Conservation (phyloP, 2,329 filamentous ascomycete species). For the Epichloe glyceriae region DNA sequence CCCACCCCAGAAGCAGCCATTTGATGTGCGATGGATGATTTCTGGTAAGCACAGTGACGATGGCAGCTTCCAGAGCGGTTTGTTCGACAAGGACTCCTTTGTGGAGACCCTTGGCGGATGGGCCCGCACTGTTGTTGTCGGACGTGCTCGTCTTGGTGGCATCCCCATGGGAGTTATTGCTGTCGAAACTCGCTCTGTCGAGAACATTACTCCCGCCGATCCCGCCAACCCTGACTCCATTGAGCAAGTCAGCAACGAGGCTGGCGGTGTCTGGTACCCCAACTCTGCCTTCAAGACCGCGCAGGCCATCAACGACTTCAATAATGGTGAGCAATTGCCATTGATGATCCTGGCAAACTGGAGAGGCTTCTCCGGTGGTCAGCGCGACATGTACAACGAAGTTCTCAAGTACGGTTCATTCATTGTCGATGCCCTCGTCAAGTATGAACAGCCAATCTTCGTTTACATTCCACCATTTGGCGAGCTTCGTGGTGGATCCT, state of each 20-base stretch:
- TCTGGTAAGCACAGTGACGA: conserved; percentile 68
- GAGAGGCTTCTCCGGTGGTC: conserved; percentile 99
- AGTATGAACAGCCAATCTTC: conserved; percentile 97
- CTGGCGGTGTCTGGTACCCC: conserved; percentile 98
- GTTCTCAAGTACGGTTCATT: conserved; percentile 98
- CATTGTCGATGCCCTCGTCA: conserved; percentile 96
- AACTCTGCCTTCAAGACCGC: conserved; percentile 99
- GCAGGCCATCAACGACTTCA: conserved; percentile 97
- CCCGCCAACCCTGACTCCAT: conserved; percentile 97
- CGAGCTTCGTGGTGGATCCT: conserved; percentile 95
- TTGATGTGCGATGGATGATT: conserved; percentile 92
- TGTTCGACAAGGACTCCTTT: conserved; percentile 95
- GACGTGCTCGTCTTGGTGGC: conserved; percentile 88
- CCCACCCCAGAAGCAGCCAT: conserved; percentile 67
- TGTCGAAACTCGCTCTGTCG: conserved; percentile 88
- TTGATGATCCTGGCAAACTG: conserved; percentile 99
- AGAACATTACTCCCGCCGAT: conserved; percentile 93
- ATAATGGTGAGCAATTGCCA: conserved; percentile 94
- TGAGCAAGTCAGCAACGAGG: conserved; percentile 87
- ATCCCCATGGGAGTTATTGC: conserved; percentile 98
- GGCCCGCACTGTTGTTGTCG: conserved; percentile 93
- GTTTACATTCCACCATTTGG: conserved; percentile 96
- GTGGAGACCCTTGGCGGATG: conserved; percentile 93
- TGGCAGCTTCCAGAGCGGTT: conserved; percentile 61
- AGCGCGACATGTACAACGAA: conserved; percentile 99